phyloP scores from a whole-genome alignment of 371 early-diverging fungal species.

The Mortierella polycephala region DNA sequence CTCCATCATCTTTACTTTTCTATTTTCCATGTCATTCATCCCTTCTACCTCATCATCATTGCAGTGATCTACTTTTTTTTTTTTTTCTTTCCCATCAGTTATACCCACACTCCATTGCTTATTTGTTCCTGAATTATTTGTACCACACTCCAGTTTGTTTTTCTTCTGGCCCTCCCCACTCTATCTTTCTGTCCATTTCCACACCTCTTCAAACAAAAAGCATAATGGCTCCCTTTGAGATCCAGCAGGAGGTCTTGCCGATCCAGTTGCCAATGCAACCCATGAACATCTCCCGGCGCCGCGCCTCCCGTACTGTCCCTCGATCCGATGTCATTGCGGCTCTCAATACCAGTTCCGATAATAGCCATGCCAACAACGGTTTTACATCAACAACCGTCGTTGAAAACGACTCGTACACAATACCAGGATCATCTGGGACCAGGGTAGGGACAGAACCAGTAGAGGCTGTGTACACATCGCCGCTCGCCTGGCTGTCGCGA shows the following conservation, averaged over 20 bases:
- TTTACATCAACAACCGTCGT: background rate
- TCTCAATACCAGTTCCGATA: background rate
- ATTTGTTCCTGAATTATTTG: constrained; percentile 3
- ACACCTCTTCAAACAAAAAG: too few relatives aligned
- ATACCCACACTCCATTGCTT: background rate
- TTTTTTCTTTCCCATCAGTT: background rate
- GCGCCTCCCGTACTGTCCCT: constrained; percentile 22
- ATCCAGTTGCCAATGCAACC: constrained; percentile 45
- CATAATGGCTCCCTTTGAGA: constrained; percentile 38
- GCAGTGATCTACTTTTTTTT: background rate
- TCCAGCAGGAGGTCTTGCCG: constrained; percentile 36
- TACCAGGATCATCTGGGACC: background rate
- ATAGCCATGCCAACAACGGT: background rate
- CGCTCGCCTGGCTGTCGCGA: constrained; percentile 40
- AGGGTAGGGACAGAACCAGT: background rate
- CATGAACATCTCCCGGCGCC: constrained; percentile 29
- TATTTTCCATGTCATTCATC: background rate
- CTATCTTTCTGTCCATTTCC: background rate
- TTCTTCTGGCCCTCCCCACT: background rate
- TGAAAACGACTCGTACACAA: background rate
- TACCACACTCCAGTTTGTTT: background rate
- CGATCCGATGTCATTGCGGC: constrained; percentile 15
- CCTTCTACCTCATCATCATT: background rate
- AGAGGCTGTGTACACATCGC: constrained; percentile 2
- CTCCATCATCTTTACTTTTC: background rate